Conservation (phyloP, 768 basidiomycete genomes). For the Boletus edulis region DNA sequence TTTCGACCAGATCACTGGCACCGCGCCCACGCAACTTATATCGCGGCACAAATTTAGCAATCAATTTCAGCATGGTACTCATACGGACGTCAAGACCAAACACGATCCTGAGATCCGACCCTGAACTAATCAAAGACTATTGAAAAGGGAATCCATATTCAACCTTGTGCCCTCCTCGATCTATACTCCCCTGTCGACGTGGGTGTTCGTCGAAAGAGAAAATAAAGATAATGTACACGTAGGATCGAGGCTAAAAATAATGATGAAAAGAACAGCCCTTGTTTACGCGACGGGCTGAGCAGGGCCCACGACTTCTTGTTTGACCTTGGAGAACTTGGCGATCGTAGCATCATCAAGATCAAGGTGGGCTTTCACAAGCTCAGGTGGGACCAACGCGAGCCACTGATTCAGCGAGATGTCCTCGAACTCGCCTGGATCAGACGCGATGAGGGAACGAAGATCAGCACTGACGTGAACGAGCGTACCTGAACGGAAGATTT, state of each 20-base stretch:
- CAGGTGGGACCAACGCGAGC: constrained; percentile 59
- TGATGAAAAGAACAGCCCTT: not conserved
- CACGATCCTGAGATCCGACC: not conserved
- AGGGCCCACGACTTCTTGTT: constrained; percentile 46
- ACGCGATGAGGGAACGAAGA: not conserved
- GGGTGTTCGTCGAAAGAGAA: not conserved
- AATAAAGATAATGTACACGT: constrained; percentile 15
- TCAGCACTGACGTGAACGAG: not conserved
- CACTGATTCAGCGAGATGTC: constrained; percentile 60
- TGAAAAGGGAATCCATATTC: too few species aligned
- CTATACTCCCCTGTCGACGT: not conserved
- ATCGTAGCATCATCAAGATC: constrained; percentile 51
- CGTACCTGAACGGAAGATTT: constrained; percentile 58
- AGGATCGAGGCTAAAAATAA: not conserved
- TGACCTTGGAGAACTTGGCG: constrained; percentile 47
- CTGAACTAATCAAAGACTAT: not conserved
- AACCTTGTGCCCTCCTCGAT: not conserved
- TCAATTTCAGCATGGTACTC: not conserved
- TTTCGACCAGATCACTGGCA: too few species aligned
- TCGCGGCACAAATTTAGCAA: too few species aligned
- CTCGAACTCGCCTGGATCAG: constrained; percentile 42
- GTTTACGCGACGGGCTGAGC: not conserved
- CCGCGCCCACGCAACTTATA: too few species aligned
- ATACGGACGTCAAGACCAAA: not conserved
- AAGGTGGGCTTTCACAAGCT: constrained; percentile 62